Percentiles rank a stretch among this genome's conserved stretches.
These are phyloP conservation scores for Picea glauca DNA, from an alignment of 75 land plant genomes.

Conservation along the genomic window DNA sequence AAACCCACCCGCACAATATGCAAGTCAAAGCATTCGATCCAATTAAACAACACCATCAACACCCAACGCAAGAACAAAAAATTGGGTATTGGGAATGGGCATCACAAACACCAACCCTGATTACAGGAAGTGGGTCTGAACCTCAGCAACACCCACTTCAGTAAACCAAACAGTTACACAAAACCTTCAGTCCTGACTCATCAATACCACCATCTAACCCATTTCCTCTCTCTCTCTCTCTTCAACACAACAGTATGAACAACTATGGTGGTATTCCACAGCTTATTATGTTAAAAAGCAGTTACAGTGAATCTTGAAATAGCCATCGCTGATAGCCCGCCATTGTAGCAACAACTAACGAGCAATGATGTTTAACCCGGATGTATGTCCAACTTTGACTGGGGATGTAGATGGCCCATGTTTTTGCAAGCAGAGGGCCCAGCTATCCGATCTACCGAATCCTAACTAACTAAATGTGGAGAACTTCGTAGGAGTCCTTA, in stretches of 20 bases:
- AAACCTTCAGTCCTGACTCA: not conserved
- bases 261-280: not conserved
- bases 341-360: not conserved
- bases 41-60: not conserved
- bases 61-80: not conserved
- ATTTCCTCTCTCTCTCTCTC: not conserved
- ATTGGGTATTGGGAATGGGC: not conserved
- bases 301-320: not conserved
- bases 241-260: not conserved
- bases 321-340: not conserved
- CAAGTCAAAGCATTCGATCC: constrained; percentile 8
- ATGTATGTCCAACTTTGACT: constrained; percentile 7
- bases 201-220: not conserved
- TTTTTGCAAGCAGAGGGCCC: not conserved
- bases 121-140: not conserved
- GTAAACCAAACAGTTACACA: not conserved
- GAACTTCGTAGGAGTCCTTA: not conserved
- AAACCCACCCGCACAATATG: not conserved
- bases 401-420: not conserved
- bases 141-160: not conserved
- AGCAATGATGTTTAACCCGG: not conserved
- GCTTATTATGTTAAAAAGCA: not conserved
- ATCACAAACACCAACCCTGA: not conserved
- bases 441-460: constrained; percentile 9
- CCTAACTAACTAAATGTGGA: constrained; percentile 9